Conservation (phyloP, 179 eudicot genomes). For the Silene coronaria region DNA sequence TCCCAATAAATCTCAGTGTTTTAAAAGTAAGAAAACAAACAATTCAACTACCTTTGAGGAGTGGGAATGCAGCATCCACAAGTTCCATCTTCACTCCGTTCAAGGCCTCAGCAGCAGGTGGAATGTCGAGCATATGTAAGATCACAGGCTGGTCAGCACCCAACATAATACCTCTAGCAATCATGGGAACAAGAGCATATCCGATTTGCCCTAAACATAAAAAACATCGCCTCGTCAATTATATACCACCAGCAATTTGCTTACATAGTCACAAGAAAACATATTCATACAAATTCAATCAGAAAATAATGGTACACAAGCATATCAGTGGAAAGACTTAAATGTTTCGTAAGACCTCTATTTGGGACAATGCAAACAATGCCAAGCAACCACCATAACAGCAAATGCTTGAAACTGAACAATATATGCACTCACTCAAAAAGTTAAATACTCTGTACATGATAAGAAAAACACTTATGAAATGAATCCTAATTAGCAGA, state of each 20-base stretch:
- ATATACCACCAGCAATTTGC: not conserved
- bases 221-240: conserved; percentile 18
- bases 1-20: not conserved
- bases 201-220: conserved; percentile 75
- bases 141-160: conserved; percentile 85
- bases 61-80: conserved; percentile 92
- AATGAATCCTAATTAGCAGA: not conserved
- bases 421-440: not conserved
- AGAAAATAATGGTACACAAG: not conserved
- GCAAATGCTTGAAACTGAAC: not conserved
- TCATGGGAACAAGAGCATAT: conserved; percentile 91
- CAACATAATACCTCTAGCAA: conserved; percentile 90
- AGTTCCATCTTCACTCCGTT: conserved; percentile 85
- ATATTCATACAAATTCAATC: not conserved
- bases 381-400: not conserved
- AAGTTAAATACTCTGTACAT: not conserved
- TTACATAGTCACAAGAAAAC: not conserved
- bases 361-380: not conserved
- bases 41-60: conserved; percentile 58
- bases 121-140: conserved; percentile 91
- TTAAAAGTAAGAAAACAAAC: not conserved
- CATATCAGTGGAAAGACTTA: not conserved
- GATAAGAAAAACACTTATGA: not conserved
- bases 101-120: conserved; percentile 90
- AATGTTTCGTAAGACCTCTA: too few relatives aligned